A percentile compares a stretch with the other conserved stretches of the same genome.
phyloP scores from a whole-genome alignment of 345 rosid species.

The Theobroma cacao region DNA sequence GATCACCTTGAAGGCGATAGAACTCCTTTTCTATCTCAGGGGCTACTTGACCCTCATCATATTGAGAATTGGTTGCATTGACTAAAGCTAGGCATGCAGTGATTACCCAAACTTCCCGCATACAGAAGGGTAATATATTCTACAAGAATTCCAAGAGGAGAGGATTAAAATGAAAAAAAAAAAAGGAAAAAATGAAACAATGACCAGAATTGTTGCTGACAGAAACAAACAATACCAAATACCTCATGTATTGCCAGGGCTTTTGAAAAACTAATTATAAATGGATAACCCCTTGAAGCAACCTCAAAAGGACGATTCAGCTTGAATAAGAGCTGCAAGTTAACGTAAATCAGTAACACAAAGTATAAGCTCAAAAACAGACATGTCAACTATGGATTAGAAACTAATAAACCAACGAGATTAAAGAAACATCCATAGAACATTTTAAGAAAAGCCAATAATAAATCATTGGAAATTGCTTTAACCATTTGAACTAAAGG shows the following conservation, averaged over 20 bases:
- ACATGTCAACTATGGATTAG: background rate
- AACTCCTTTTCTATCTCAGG: constrained; percentile 89
- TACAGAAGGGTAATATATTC: constrained; percentile 19
- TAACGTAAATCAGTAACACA: constrained; percentile 13
- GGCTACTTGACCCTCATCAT: constrained; percentile 59
- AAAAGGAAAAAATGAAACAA: background rate
- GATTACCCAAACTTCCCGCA: constrained; percentile 90
- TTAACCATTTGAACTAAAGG: constrained; percentile 1
- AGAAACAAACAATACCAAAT: constrained; percentile 6
- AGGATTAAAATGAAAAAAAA: background rate
- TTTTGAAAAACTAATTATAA: constrained; percentile 78
- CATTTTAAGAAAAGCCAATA: background rate
- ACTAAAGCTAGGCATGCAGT: constrained; percentile 83
- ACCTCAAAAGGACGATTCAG: constrained; percentile 91
- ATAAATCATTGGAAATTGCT: background rate
- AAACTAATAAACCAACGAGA: background rate
- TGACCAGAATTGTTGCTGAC: background rate
- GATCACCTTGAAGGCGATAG: constrained; percentile 91
- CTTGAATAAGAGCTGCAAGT: constrained; percentile 80
- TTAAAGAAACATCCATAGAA: background rate
- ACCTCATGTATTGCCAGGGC: constrained; percentile 78
- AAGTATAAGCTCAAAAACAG: background rate
- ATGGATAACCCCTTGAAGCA: constrained; percentile 86
- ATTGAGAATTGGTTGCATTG: constrained; percentile 64
- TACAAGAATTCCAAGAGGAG: background rate